Conservation (phyloP, 2,329 filamentous ascomycete species). For the Tolypocladium cylindrosporum region DNA sequence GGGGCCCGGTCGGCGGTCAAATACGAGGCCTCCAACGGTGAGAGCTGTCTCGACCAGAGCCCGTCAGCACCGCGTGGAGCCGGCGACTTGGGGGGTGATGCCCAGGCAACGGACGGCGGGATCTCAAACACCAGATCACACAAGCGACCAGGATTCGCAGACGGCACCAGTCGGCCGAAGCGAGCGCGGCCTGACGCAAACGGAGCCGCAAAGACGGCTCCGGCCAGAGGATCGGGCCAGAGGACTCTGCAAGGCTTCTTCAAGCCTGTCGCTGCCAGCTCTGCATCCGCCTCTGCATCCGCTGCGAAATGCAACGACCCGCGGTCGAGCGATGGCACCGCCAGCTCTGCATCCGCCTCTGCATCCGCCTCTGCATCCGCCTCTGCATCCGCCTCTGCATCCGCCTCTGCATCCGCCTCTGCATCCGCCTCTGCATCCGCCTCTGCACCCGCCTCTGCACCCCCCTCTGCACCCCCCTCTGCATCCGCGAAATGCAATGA, state of each 20-base stretch:
- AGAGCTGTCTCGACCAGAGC: not conserved
- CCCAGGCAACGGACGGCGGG: not conserved
- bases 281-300: too few relatives aligned
- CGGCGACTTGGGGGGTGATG: not conserved
- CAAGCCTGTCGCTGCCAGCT: conserved; percentile 33
- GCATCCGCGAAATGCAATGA: not conserved
- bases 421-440: too few relatives aligned
- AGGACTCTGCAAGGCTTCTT: conserved; percentile 72
- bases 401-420: too few relatives aligned
- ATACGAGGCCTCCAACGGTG: not conserved
- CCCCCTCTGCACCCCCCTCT: not conserved
- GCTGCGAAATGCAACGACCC: not conserved
- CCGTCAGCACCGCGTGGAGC: not conserved
- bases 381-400: too few relatives aligned
- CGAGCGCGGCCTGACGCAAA: conserved; percentile 15
- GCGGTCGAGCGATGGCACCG: not conserved
- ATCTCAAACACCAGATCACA: not conserved
- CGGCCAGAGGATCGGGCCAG: conserved; percentile 25
- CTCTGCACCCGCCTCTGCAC: too few relatives aligned
- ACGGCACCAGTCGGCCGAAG: conserved; percentile 9
- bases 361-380: too few relatives aligned
- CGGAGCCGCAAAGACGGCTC: conserved; percentile 13
- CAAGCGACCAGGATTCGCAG: not conserved
- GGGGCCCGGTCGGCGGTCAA: not conserved
- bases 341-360: too few relatives aligned